Evolutionary conservation across 352 stramenopile species (phyloP).

Genomic region (Pythium aphanidermatum): DNA sequence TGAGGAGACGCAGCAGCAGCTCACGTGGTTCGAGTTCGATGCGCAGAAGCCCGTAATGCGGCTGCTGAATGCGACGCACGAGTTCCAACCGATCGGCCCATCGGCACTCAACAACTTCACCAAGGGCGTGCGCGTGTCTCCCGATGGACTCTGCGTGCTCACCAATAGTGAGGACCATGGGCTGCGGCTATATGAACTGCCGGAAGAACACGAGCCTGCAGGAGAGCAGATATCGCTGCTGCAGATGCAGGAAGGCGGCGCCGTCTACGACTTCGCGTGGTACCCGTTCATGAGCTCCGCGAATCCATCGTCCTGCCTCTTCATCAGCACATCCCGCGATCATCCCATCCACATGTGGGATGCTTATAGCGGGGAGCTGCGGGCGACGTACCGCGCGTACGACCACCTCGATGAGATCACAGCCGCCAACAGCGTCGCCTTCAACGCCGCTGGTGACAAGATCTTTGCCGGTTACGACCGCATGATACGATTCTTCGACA

Average conservation of each 20-base stretch:
- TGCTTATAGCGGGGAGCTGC: slow-evolving; percentile 80
- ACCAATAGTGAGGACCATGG: slow-evolving; percentile 79
- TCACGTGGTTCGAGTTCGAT: slow-evolving; percentile 12
- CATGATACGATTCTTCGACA: slow-evolving; percentile 79
- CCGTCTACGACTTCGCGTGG: slow-evolving; percentile 87
- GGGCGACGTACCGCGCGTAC: slow-evolving; percentile 75
- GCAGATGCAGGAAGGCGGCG: slow-evolving; percentile 61
- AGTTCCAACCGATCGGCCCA: slow-evolving; percentile 4
- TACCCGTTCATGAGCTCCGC: slow-evolving; percentile 82
- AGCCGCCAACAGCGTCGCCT: slow-evolving; percentile 68
- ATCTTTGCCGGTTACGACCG: slow-evolving; percentile 85
- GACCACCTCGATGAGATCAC: slow-evolving; percentile 86
- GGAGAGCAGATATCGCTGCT: slow-evolving; percentile 29
- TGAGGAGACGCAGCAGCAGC: not conserved
- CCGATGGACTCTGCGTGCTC: slow-evolving; percentile 83
- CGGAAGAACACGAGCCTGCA: not conserved
- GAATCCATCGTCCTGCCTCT: slow-evolving; percentile 76
- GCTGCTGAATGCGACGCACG: slow-evolving; percentile 4
- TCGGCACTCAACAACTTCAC: slow-evolving; percentile 64
- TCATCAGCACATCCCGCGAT: slow-evolving; percentile 80
- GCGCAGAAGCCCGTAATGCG: not conserved
- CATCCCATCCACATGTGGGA: slow-evolving; percentile 91
- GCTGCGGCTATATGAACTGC: slow-evolving; percentile 74
- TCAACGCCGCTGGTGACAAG: slow-evolving; percentile 72
- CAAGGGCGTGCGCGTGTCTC: slow-evolving; percentile 63